phyloP scores from a whole-genome alignment of 2,329 filamentous ascomycete genomes.

The Aspergillus aculeatinus region DNA sequence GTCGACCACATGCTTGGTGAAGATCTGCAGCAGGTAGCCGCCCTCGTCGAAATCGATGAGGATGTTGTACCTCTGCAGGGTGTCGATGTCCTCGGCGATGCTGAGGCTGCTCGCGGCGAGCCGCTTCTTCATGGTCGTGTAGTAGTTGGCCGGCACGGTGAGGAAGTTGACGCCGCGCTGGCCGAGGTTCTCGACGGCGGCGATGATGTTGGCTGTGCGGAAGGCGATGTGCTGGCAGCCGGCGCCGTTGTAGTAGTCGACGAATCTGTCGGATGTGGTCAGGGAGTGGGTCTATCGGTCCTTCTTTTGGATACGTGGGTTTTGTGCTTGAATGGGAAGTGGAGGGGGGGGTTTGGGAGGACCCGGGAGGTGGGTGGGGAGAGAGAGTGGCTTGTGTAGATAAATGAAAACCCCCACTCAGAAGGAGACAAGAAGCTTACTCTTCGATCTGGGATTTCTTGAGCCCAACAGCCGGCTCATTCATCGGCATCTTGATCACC shows the following conservation, averaged over 20 bases:
- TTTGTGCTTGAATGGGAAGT: neutral
- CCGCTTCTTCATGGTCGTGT: constrained; percentile 67
- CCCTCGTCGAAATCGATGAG: constrained; percentile 89
- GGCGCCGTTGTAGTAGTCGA: constrained; percentile 80
- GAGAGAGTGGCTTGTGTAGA: no score
- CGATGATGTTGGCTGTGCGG: constrained; percentile 71
- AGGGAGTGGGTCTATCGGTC: neutral
- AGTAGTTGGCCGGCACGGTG: constrained; percentile 75
- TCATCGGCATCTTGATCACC: constrained; percentile 93
- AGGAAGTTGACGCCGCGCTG: constrained; percentile 86
- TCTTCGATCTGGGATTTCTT: constrained; percentile 91
- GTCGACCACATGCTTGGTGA: constrained; percentile 82
- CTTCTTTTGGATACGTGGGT: no score
- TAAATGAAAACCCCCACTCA: no score
- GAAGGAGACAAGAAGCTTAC: constrained; percentile 42
- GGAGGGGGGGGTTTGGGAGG: neutral
- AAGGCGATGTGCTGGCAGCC: constrained; percentile 91
- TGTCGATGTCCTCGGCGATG: constrained; percentile 74
- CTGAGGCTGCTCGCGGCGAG: constrained; percentile 58
- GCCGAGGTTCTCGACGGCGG: constrained; percentile 68
- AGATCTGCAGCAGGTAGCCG: constrained; percentile 73
- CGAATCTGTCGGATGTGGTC: constrained; percentile 33
- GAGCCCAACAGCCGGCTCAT: constrained; percentile 82
- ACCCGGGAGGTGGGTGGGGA: no score
- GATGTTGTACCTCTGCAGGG: constrained; percentile 72